Conservation (phyloP, 306 rosid species). For the Lathyrus sativus region DNA sequence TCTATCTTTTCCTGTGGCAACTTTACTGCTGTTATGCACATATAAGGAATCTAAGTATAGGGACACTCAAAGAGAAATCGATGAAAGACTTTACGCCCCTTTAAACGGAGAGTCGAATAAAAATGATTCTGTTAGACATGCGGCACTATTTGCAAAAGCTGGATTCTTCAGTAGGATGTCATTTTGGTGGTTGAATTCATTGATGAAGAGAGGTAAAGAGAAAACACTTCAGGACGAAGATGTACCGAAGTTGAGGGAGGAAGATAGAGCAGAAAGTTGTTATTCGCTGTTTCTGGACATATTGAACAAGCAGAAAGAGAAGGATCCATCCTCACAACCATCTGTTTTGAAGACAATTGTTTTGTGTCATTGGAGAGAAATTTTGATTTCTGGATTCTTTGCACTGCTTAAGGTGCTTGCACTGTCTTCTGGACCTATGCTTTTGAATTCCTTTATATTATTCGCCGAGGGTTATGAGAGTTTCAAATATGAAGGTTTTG, state of each 20-base stretch:
- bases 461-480: slow-evolving; percentile 38
- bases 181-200: slow-evolving; percentile 38
- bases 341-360: slow-evolving; percentile 58
- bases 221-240: slow-evolving; percentile 65
- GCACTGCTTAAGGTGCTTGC: slow-evolving; percentile 70
- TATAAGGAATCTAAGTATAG: slow-evolving; percentile 40
- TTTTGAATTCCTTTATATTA: slow-evolving; percentile 68
- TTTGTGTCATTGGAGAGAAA: slow-evolving; percentile 66
- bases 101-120: slow-evolving; percentile 52
- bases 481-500: too few species aligned
- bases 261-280: slow-evolving; percentile 79
- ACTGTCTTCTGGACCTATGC: slow-evolving; percentile 74
- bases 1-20: slow-evolving; percentile 64
- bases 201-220: slow-evolving; percentile 74
- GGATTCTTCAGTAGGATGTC: slow-evolving; percentile 61
- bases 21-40: slow-evolving; percentile 55
- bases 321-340: slow-evolving; percentile 51
- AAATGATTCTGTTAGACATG: slow-evolving; percentile 36
- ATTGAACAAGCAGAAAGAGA: slow-evolving; percentile 52
- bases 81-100: slow-evolving; percentile 64
- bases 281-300: slow-evolving; percentile 58
- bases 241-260: slow-evolving; percentile 62
- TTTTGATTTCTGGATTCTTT: slow-evolving; percentile 71
- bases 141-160: slow-evolving; percentile 61
- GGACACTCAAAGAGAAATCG: slow-evolving; percentile 37